Evolutionary conservation across 2,329 filamentous ascomycete genomes (phyloP).

Genomic region (Apiospora marii): DNA sequence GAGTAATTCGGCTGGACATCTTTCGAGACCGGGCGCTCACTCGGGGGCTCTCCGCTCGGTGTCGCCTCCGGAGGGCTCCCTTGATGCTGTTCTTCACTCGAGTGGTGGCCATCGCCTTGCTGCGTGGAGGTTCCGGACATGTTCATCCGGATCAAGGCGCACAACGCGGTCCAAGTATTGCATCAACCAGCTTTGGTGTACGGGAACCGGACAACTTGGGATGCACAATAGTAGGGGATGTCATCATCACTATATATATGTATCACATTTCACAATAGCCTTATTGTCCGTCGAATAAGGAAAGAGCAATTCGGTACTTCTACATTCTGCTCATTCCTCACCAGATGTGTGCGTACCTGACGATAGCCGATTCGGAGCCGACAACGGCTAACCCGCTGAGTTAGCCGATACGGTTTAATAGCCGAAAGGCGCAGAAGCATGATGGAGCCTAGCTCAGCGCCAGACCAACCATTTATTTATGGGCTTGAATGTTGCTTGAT

Average conservation of each 20-base stretch:
- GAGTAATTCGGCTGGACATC: slow-evolving; percentile 28
- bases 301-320: slow-evolving; percentile 10
- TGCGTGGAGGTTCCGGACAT: not conserved
- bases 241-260: not conserved
- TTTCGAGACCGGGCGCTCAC: slow-evolving; percentile 20
- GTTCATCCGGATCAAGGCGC: not conserved
- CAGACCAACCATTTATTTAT: not conserved
- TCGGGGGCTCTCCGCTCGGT: slow-evolving; percentile 23
- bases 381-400: slow-evolving; percentile 21
- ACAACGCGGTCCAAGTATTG: not conserved
- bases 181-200: not conserved
- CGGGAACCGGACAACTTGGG: not conserved
- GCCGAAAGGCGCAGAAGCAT: not conserved
- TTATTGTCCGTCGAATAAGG: not conserved
- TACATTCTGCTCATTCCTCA: not conserved
- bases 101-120: not conserved
- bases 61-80: not conserved
- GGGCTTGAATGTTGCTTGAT: too few relatives aligned
- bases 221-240: not conserved
- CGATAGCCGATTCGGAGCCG: slow-evolving; percentile 26
- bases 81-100: not conserved
- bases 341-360: not conserved
- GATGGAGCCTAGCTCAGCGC: not conserved
- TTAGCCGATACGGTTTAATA: slow-evolving; percentile 4
- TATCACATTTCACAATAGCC: not conserved